phyloP scores from a whole-genome alignment of 306 rosid genomes.

The Herpetospermum pedunculosum region DNA sequence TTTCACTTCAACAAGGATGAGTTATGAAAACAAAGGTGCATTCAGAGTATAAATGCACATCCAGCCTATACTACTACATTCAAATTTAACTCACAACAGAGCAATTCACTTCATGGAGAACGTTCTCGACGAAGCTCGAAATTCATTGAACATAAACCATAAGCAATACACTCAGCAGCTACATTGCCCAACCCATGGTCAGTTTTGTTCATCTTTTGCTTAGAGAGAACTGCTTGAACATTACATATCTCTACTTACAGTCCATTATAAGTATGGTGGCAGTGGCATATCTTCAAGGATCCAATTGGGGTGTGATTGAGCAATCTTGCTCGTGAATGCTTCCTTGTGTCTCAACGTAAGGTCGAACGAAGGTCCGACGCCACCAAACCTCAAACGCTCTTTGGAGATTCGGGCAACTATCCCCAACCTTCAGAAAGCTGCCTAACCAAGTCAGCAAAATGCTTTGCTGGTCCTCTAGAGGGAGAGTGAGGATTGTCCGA shows the following conservation, averaged over 20 bases:
- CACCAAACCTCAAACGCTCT: slow-evolving; percentile 95
- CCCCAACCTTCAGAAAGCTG: slow-evolving; percentile 71
- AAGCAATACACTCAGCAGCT: neutral
- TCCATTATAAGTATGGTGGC: neutral
- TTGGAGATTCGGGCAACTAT: slow-evolving; percentile 85
- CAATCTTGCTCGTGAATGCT: slow-evolving; percentile 31
- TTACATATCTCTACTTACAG: neutral
- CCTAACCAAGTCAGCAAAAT: slow-evolving; percentile 84
- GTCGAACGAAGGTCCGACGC: slow-evolving; percentile 80
- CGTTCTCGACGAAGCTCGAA: neutral
- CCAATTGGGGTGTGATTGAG: slow-evolving; percentile 23
- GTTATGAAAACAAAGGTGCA: neutral
- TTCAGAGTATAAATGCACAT: neutral
- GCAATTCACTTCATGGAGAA: neutral
- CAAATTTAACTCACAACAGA: neutral
- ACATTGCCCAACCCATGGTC: neutral
- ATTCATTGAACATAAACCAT: neutral
- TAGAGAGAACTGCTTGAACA: neutral
- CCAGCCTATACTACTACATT: neutral
- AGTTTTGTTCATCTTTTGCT: neutral
- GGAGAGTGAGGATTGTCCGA: slow-evolving; percentile 84
- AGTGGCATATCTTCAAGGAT: neutral
- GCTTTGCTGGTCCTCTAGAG: slow-evolving; percentile 79
- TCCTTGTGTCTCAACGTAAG: slow-evolving; percentile 43
- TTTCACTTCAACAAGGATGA: neutral